Evolutionary conservation across 1,139 yeast genomes (phyloP).

Genomic region (Scheffersomyces insectosa): DNA sequence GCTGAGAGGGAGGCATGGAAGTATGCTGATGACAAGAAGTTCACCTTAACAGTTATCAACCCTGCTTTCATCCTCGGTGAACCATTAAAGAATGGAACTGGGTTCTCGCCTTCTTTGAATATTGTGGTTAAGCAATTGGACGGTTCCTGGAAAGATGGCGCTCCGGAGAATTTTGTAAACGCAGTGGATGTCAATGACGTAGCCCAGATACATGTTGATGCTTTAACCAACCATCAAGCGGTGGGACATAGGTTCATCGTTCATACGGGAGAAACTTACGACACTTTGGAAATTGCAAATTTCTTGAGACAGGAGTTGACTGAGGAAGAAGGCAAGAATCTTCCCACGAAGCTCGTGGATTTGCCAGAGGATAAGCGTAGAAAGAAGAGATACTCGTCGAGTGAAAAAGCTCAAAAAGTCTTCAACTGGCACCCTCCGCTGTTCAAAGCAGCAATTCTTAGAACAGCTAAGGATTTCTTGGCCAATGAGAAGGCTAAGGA

Average conservation of each 20-base stretch:
- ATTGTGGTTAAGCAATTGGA: conserved; percentile 1
- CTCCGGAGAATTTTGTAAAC: conserved; percentile 2
- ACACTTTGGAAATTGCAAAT: neutral
- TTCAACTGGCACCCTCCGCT: neutral
- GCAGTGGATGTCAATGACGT: conserved; percentile 21
- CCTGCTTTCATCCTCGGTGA: conserved; percentile 22
- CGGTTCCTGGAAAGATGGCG: conserved; percentile 5
- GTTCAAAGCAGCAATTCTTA: no score
- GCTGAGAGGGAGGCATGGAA: conserved; percentile 16
- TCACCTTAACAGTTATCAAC: conserved; percentile 8
- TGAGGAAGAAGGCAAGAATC: neutral
- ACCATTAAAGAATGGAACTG: conserved; percentile 2
- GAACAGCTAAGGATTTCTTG: no score
- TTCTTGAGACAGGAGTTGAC: neutral
- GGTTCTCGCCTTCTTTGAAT: conserved; percentile 3
- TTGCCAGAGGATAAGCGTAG: neutral
- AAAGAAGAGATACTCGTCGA: neutral
- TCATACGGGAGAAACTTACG: neutral
- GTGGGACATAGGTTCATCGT: conserved; percentile 11
- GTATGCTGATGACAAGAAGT: conserved; percentile 4
- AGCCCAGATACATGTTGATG: conserved; percentile 15
- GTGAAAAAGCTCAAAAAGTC: neutral
- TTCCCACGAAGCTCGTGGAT: conserved; percentile 3
- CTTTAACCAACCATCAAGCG: conserved; percentile 11
- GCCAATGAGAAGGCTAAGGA: no score